Base-by-base conservation (phyloP, 768 basidiomycete species). In the Phlegmacium glaucopus region DNA sequence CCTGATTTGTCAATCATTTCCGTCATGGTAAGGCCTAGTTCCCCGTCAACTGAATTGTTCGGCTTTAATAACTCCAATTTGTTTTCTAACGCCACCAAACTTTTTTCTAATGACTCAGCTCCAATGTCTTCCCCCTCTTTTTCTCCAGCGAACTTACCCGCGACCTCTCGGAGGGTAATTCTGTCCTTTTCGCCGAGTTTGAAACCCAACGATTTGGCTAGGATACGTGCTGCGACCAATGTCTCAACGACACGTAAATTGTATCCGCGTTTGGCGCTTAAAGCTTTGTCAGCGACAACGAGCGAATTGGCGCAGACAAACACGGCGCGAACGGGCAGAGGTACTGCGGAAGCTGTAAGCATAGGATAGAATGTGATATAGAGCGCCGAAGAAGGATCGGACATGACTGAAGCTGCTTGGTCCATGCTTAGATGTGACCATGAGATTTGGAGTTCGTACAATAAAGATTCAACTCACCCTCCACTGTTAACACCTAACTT, bases 171-270 rank as follows among this genome's bases (percentile, higher is more conserved):
- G 15, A 85, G 64, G 4, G 87, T 86, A 30, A 87, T 69, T 49
- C 74, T 80, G 62, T 83, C 78, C 30, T 62, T 67, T 49, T 65
- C 67, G 13, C 53, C 68, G 10, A 68, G 64, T 16, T 56, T 38
- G 12, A 88, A 50, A 1, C 72, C 76, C 17, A 94, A 75, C 30
- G 70, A 66, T 26, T 76, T 74, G 0, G 83, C 83, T 10, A 96
- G 75, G 5, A 92, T 71, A 18, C 87, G 77, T 0, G 93, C 90
- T 1, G 82, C 86, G 29, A 83, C 84, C 15, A 92, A 82, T 0
- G 86, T 89, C 65, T 96, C 93, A n/a, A 94, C 87, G 28, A 94
- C 92, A 28, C 90, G 89, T 12, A 94, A 74, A 60, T 96, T 95
- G 71, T 95, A 94, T 38, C 83, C 77, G 29, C 74, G 77, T 55